Base-by-base conservation (phyloP, 2,329 filamentous ascomycete genomes). In the Sporothrix pallida region DNA sequence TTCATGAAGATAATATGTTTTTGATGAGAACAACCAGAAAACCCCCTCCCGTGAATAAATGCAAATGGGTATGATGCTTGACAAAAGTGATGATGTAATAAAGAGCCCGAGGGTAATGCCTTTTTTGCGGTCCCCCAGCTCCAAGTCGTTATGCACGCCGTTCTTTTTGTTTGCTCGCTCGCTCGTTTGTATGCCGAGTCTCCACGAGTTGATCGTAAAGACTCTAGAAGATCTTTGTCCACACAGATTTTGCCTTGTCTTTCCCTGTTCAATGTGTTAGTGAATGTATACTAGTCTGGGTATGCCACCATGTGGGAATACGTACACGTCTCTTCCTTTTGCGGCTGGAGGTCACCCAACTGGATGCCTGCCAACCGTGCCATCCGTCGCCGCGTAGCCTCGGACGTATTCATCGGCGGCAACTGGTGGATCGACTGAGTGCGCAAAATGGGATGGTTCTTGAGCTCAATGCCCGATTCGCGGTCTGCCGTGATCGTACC, bases 281-380 rank as follows among this genome's bases (percentile, higher is more conserved):
- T 8, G 20, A 17, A 20, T 12, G 3, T 26, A 26, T 26, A 26
- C 23, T 26, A 26, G 23, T 26, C 23, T 26, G 23, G 23, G 23
- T 26, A 26, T 26, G 23, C 23, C 23, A 26, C 23, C 23, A 26
- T 26, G 23, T 26, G 23, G 23, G 23, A 26, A 26, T 26, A 26
- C 23, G 23, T 46, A 72, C 70, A 72, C n/a, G 70, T 52, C 56
- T 62, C 56, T 17, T 63, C 68, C n/a, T 77, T 78, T 67, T 46
- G 9, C 77, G 78, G 67, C 20, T 76, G 26, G 75, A 70, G 73
- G 67, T n/a, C 74, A 37, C 10, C 63, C 60, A 75, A 70, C 17
- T 75, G 77, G 20, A 78, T 75, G 0, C 77, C 79, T 3, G 80
- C 80, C 42, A 81, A 71, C 48, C 79, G 76, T 4, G 78, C 77